Conservation (phyloP, 805 yeast genomes). For the Yamadazyma tumulicola region DNA sequence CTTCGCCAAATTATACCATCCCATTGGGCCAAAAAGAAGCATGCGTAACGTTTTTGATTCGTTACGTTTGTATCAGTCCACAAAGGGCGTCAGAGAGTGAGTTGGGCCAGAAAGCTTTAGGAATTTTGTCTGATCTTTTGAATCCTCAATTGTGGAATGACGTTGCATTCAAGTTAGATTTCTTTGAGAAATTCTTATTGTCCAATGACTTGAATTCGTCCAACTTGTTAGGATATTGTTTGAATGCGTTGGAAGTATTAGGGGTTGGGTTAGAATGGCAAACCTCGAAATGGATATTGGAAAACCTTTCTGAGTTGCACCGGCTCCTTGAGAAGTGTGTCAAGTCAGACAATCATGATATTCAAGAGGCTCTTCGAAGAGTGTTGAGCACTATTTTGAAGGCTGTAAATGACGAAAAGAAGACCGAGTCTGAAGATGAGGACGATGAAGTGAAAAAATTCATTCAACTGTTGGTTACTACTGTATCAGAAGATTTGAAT, state of each 20-base stretch:
- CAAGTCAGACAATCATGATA: constrained; percentile 77
- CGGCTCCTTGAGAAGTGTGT: constrained; percentile 76
- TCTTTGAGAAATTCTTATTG: constrained; percentile 83
- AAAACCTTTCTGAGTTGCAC: constrained; percentile 66
- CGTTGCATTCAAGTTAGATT: constrained; percentile 78
- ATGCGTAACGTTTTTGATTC: constrained; percentile 79
- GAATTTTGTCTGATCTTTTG: constrained; percentile 69
- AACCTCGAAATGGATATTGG: constrained; percentile 71
- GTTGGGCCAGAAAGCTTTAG: constrained; percentile 75
- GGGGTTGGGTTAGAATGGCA: constrained; percentile 80
- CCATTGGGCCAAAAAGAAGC: constrained; percentile 85
- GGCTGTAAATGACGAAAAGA: constrained; percentile 52
- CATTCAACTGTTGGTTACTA: constrained; percentile 55
- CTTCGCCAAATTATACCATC: constrained; percentile 51
- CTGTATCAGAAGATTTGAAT: constrained; percentile 75
- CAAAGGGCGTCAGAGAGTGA: constrained; percentile 82
- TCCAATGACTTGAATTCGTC: constrained; percentile 71
- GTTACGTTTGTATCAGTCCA: constrained; percentile 83
- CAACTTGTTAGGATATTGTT: constrained; percentile 70
- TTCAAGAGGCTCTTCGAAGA: constrained; percentile 78
- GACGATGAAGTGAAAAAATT: constrained; percentile 65
- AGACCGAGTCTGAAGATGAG: constrained; percentile 44
- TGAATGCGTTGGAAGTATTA: constrained; percentile 88
- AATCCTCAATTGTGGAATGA: constrained; percentile 82
- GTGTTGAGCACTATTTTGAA: constrained; percentile 66